Base-by-base conservation (phyloP, 2,329 filamentous ascomycete genomes). In the Nemania sp. region DNA sequence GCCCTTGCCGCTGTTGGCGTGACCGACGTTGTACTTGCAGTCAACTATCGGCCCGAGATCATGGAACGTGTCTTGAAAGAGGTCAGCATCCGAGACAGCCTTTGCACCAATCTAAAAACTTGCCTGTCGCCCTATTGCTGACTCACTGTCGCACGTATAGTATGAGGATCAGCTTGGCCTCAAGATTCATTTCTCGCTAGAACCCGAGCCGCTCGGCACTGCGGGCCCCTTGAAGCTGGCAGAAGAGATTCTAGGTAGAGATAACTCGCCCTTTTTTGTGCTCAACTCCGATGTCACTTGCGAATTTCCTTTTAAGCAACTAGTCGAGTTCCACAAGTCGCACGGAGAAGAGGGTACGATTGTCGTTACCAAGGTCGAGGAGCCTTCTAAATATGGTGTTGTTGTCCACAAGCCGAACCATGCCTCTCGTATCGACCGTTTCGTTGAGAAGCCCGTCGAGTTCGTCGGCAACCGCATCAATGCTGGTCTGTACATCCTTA, bases 381-480 rank as follows among this genome's bases (percentile, higher is more conserved):
- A 99, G 77, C 93, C 93, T 37, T 96, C 91, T 70, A 99, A 99
- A 78, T 99, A 97, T 73, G 93, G 93, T 84, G 93, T 99, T 65
- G 86, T 99, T 52, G 94, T 99, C 24, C 93, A 97, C 86, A 94
- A 96, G 80, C 91, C 91, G 59, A 89, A 87, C 74, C 91, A 96
- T 77, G 77, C 90, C 49, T 90, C 91, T 41, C 86, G 90, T 71
- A 97, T 99, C 74, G 94, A 99, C 76, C 91, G 94, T 65, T 99
- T 99, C 78, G 94, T 99, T 65, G 93, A 99, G 84, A 99, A 99
- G 82, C 93, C 93, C 31, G 90, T 97, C 71, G 91, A 97, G 77
- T 97, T 97, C 71, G 93, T 97, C 54, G 93, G 93, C 68, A 97
- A 97, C 83, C 89, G 93, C 63, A 97, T 97, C 82, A 97, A 97